Evolutionary conservation across 192 early-diverging fungal genomes (phyloP).

Genomic region (Geranomyces michiganensis): DNA sequence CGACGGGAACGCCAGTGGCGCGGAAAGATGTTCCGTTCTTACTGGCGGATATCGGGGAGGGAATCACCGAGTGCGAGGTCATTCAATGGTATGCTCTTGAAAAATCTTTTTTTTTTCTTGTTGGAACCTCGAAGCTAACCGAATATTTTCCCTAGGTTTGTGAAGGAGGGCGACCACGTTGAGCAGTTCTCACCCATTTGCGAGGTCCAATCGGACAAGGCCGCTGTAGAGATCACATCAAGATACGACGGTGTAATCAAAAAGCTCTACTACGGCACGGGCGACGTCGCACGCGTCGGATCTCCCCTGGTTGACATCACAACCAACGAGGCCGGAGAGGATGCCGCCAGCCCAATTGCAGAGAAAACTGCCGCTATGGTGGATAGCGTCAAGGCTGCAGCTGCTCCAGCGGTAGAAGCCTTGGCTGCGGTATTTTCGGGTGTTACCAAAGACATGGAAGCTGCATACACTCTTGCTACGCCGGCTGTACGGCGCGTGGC

Average conservation of each 20-base stretch:
- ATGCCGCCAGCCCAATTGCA: slow-evolving; percentile 15
- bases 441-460: slow-evolving; percentile 5
- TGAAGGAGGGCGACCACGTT: slow-evolving; percentile 87
- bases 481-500: slow-evolving; percentile 89
- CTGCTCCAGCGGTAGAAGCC: slow-evolving; percentile 16
- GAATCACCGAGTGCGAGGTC: slow-evolving; percentile 96
- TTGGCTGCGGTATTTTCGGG: slow-evolving; percentile 8
- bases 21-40: slow-evolving; percentile 66
- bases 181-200: slow-evolving; percentile 93
- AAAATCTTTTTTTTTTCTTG: background rate
- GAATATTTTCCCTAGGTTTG: slow-evolving; percentile 67
- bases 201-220: slow-evolving; percentile 98
- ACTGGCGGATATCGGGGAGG: slow-evolving; percentile 97
- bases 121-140: too few species aligned
- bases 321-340: slow-evolving; percentile 41
- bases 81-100: slow-evolving; percentile 87
- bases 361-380: slow-evolving; percentile 8
- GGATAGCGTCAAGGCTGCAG: background rate
- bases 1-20: background rate
- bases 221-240: slow-evolving; percentile 97
- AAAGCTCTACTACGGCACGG: slow-evolving; percentile 78
- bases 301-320: slow-evolving; percentile 87
- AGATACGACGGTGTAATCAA: slow-evolving; percentile 85
- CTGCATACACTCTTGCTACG: slow-evolving; percentile 65
- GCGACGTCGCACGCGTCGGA: slow-evolving; percentile 93